These are phyloP conservation scores for Hymenoscyphus occultus DNA, from an alignment of 2,329 filamentous ascomycete genomes.

Conservation along the genomic window DNA sequence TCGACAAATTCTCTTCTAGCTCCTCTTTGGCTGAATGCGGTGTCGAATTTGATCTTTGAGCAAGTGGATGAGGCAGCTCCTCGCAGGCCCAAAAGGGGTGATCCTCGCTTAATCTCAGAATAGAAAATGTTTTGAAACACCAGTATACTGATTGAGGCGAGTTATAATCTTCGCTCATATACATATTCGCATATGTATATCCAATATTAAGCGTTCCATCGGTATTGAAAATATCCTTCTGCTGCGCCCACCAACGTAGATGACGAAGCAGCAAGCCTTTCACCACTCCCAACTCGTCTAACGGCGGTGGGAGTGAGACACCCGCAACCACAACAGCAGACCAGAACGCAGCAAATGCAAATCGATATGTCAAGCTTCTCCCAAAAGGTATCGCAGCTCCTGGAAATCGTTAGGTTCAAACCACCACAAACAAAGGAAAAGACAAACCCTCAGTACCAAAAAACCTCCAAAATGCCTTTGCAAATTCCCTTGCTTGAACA, in stretches of 20 bases:
- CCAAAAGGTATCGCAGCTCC: too few species aligned
- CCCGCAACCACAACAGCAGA: background rate
- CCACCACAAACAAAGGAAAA: too few species aligned
- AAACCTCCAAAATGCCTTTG: too few species aligned
- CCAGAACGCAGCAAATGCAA: conserved; percentile 30
- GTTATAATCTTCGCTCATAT: conserved; percentile 54
- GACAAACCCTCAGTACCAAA: too few species aligned
- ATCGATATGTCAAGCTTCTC: conserved; percentile 26
- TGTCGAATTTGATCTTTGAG: background rate
- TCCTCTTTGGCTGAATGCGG: background rate
- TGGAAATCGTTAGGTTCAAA: too few species aligned
- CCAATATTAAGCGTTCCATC: conserved; percentile 51
- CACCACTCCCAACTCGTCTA: conserved; percentile 41
- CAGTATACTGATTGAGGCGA: conserved; percentile 55
- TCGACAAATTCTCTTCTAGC: background rate
- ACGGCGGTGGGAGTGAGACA: conserved; percentile 28
- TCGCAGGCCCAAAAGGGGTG: conserved; percentile 46
- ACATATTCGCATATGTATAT: conserved; percentile 48
- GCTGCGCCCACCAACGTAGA: conserved; percentile 47
- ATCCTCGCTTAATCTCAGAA: conserved; percentile 36
- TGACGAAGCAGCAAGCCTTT: conserved; percentile 50
- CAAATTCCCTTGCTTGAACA: too few species aligned
- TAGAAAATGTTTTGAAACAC: conserved; percentile 50
- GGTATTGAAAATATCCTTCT: conserved; percentile 44
- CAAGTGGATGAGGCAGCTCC: conserved; percentile 40